Evolutionary conservation across 179 eudicot species (phyloP), one percentile per base, ranked within the genome.

Genomic region (Beta macrorhiza): DNA sequence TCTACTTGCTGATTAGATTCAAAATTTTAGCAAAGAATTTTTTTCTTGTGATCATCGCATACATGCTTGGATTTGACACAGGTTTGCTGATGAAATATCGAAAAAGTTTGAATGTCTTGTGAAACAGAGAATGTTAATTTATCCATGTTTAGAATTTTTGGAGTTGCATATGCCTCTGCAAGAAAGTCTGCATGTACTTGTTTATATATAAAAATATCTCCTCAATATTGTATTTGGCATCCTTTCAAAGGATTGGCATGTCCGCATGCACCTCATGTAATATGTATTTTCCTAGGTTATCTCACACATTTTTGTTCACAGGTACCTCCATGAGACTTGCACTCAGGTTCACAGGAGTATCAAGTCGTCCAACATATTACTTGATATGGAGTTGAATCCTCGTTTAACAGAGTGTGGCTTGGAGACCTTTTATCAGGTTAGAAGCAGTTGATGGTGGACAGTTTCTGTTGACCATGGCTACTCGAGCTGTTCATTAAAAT

Each of bases 321-420:
- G 96, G 90, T 92, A 89, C 87, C 84, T 92, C 86, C 96, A 92
- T 63, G 93, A 89, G 75, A 84, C 78, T 62, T 92, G 91, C 69
- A 86, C 86, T 47, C 65, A 80, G 73, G 79, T 89, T 59, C 93
- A 92, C 80, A 85, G 85, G 83, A 87, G 90, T 84, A 83, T 92
- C 78, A 90, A 85, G 77, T 88, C 96, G 11, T 83, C 90, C 45
- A 92, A 92, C 81, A 89, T 92, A 80, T 78, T 89, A 76, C 90
- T 89, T 32, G 91, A 89, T 76, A 69, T 55, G 57, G 91, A 89
- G 72, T 89, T 89, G 55, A 89, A 89, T 75, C 88, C 91, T 81
- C 84, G 72, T 47, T 81, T 89, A 13, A 83, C 83, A 2, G 91
- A 89, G 74, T 89, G 90, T 47, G 89, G 91, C 55, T 76, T 89